These are phyloP conservation scores for Spathaspora gorwiae DNA, from an alignment of 805 yeast genomes.

Conservation along the genomic window DNA sequence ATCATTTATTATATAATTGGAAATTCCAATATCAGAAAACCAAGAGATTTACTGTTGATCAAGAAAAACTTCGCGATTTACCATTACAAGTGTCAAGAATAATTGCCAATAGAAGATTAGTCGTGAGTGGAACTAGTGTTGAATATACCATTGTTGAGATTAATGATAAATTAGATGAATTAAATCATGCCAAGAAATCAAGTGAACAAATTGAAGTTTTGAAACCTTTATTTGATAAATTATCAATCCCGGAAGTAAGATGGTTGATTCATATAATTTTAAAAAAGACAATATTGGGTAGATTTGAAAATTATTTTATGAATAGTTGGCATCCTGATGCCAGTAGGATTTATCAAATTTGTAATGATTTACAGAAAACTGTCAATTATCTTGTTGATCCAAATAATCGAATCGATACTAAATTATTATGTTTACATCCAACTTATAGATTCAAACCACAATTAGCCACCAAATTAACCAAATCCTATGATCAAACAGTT, in stretches of 20 bases:
- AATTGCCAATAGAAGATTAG: constrained; percentile 52
- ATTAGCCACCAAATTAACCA: constrained; percentile 53
- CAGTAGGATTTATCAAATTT: constrained; percentile 54
- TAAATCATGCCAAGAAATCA: constrained; percentile 20
- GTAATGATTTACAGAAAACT: constrained; percentile 57
- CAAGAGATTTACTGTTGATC: constrained; percentile 40
- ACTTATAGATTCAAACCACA: constrained; percentile 71
- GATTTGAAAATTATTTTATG: constrained; percentile 57
- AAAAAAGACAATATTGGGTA: constrained; percentile 54
- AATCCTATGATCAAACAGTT: constrained; percentile 45
- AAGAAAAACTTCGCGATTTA: constrained; percentile 36
- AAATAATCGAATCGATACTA: constrained; percentile 32
- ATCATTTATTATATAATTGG: constrained; percentile 35
- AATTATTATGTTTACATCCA: constrained; percentile 39
- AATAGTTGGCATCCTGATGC: constrained; percentile 79
- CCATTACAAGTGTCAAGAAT: constrained; percentile 47
- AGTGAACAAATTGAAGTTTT: constrained; percentile 42
- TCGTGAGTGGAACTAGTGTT: constrained; percentile 13
- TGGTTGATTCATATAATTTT: constrained; percentile 68
- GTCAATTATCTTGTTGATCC: constrained; percentile 55
- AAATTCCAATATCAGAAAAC: constrained; percentile 27
- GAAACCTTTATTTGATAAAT: constrained; percentile 43
- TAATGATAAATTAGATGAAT: constrained; percentile 25
- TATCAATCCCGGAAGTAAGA: constrained; percentile 59
- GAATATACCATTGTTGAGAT: constrained; percentile 24